Percentiles rank a stretch among this genome's conserved stretches.
phyloP scores from a whole-genome alignment of 805 yeast species.

The Pichia membranifaciens region DNA sequence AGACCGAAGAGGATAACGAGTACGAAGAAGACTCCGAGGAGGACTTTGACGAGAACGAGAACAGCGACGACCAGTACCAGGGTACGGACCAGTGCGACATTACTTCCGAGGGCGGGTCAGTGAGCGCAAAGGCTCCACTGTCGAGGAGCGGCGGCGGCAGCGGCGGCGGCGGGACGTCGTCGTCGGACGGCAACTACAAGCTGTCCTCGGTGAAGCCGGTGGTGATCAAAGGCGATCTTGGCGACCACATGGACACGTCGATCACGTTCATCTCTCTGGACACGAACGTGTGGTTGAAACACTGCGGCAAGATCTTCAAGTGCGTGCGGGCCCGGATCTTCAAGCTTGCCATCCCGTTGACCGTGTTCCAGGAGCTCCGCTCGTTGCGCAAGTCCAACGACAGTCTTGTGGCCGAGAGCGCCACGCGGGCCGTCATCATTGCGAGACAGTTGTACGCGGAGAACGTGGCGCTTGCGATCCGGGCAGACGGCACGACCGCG shows the following conservation, averaged over 20 bases:
- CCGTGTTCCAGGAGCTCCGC: constrained; percentile 72
- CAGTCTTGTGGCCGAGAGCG: constrained; percentile 70
- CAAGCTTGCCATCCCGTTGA: constrained; percentile 59
- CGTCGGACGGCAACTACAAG: constrained; percentile 12
- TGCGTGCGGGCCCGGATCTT: constrained; percentile 56
- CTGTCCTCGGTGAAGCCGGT: neutral
- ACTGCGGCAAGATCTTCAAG: constrained; percentile 70
- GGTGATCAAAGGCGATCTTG: constrained; percentile 41
- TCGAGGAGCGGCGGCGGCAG: neutral
- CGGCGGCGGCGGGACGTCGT: neutral
- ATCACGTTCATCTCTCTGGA: constrained; percentile 60
- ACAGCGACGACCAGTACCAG: constrained; percentile 16
- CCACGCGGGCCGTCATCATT: constrained; percentile 72
- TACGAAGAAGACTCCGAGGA: constrained; percentile 19
- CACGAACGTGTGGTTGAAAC: constrained; percentile 76
- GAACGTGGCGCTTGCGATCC: constrained; percentile 48
- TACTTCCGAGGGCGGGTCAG: constrained; percentile 7
- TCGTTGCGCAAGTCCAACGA: constrained; percentile 67
- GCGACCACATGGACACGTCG: constrained; percentile 51
- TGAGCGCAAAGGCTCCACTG: constrained; percentile 7
- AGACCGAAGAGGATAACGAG: constrained; percentile 32
- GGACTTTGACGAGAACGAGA: constrained; percentile 13
- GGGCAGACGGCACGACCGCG: constrained; percentile 67
- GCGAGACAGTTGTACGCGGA: constrained; percentile 60
- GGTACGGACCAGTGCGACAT: constrained; percentile 5